phyloP scores from a whole-genome alignment of 2,329 filamentous ascomycete genomes.

The Colletotrichum spaethianum region DNA sequence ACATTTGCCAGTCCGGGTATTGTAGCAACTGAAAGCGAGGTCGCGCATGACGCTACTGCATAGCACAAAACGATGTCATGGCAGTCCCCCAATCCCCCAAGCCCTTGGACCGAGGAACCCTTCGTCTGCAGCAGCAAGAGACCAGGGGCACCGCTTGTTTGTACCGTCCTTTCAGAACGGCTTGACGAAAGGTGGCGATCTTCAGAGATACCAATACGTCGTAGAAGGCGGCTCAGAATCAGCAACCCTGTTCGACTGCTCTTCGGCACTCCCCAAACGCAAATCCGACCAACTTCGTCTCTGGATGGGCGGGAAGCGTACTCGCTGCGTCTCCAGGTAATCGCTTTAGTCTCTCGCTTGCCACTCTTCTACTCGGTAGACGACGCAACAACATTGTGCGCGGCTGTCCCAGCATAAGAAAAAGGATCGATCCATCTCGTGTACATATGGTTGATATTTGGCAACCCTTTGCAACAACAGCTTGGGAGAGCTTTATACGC shows the following conservation, averaged over 20 bases:
- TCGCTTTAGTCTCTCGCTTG: neutral
- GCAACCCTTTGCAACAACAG: neutral
- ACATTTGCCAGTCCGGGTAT: neutral
- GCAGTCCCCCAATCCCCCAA: neutral
- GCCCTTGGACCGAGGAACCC: neutral
- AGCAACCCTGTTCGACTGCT: neutral
- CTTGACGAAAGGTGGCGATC: neutral
- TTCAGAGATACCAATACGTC: neutral
- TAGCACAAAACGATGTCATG: neutral
- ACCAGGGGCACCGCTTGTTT: neutral
- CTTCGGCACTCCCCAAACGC: neutral
- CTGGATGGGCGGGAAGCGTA: neutral
- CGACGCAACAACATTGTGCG: neutral
- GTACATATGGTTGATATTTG: neutral
- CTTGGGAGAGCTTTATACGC: neutral
- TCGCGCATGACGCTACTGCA: conserved; percentile 18
- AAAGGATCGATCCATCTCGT: neutral
- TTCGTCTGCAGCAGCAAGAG: neutral
- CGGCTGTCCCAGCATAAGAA: neutral
- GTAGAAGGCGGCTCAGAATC: neutral
- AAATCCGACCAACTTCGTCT: neutral
- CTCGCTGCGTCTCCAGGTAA: neutral
- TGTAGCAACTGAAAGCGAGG: neutral
- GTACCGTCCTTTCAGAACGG: neutral
- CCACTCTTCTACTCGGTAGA: neutral